phyloP scores from a whole-genome alignment of 2,329 filamentous ascomycete species.

The Malbranchea cinnamomea region DNA sequence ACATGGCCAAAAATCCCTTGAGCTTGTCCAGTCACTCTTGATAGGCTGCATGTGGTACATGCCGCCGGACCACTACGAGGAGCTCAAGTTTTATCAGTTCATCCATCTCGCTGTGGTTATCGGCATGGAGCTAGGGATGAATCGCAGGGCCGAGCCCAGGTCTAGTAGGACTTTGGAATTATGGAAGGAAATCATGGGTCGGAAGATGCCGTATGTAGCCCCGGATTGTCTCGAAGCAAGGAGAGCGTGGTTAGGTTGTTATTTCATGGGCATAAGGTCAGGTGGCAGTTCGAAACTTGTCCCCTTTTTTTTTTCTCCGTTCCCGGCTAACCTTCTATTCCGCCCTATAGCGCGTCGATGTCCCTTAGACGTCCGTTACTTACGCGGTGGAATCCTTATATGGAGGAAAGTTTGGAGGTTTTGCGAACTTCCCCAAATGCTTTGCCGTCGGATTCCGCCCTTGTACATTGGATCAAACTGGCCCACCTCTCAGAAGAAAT shows the following conservation, averaged over 20 bases:
- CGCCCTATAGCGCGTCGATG: conserved; percentile 42
- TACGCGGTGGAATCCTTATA: conserved; percentile 47
- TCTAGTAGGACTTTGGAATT: conserved; percentile 17
- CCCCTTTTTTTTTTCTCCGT: neutral
- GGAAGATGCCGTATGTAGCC: conserved; percentile 24
- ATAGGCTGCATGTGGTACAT: conserved; percentile 72
- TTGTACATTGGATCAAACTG: conserved; percentile 44
- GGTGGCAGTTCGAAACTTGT: neutral
- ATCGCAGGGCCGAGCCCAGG: conserved; percentile 34
- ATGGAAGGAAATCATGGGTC: conserved; percentile 25
- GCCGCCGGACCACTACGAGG: conserved; percentile 67
- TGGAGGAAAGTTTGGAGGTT: conserved; percentile 46
- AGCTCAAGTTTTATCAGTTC: conserved; percentile 81
- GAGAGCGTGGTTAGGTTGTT: conserved; percentile 46
- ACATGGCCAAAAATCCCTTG: conserved; percentile 64
- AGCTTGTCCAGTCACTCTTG: conserved; percentile 65
- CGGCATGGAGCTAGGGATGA: conserved; percentile 70
- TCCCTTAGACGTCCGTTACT: conserved; percentile 43
- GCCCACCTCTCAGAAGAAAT: conserved; percentile 54
- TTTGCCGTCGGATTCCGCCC: conserved; percentile 38
- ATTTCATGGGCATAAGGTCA: conserved; percentile 43
- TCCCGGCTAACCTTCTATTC: conserved; percentile 6
- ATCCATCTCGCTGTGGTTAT: conserved; percentile 68
- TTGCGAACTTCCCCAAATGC: conserved; percentile 42
- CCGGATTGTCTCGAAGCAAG: conserved; percentile 42